phyloP scores from a whole-genome alignment of 768 basidiomycete species.

The Baorangia bicolor region DNA sequence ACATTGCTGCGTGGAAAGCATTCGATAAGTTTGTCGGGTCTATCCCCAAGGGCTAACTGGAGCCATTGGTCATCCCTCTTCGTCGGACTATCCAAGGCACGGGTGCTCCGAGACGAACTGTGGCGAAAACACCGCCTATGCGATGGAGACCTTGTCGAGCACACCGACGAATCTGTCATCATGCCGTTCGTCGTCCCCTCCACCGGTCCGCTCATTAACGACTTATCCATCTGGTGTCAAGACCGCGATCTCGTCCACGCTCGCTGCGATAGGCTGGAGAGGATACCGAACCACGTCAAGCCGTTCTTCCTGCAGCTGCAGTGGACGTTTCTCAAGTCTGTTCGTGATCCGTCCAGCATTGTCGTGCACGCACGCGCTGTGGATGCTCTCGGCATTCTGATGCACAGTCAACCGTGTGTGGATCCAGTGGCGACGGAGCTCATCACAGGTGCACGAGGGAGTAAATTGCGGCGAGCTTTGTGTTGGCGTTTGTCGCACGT shows the following conservation, averaged over 20 bases:
- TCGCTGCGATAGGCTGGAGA: constrained; percentile 81
- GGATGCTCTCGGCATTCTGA: constrained; percentile 82
- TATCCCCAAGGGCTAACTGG: constrained; percentile 89
- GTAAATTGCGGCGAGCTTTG: constrained; percentile 72
- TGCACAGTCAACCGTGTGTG: constrained; percentile 86
- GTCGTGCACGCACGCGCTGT: constrained; percentile 82
- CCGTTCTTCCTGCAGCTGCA: constrained; percentile 99
- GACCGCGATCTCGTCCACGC: constrained; percentile 81
- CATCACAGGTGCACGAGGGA: constrained; percentile 55
- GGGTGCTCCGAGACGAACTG: constrained; percentile 69
- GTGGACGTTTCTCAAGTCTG: constrained; percentile 92
- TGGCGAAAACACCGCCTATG: constrained; percentile 94
- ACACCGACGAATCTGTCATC: constrained; percentile 80
- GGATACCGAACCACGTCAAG: constrained; percentile 86
- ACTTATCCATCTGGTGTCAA: constrained; percentile 93
- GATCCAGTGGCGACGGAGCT: constrained; percentile 96
- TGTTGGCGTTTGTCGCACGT: constrained; percentile 78
- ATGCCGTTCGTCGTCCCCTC: constrained; percentile 95
- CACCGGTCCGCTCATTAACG: constrained; percentile 91
- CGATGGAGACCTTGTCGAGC: constrained; percentile 95
- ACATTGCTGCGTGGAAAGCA: constrained; percentile 79
- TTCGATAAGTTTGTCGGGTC: constrained; percentile 89
- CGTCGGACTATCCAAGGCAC: constrained; percentile 85
- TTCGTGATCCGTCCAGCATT: constrained; percentile 73
- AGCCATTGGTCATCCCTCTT: constrained; percentile 85